phyloP scores from a whole-genome alignment of 345 rosid genomes.

The Lepidium africanum region DNA sequence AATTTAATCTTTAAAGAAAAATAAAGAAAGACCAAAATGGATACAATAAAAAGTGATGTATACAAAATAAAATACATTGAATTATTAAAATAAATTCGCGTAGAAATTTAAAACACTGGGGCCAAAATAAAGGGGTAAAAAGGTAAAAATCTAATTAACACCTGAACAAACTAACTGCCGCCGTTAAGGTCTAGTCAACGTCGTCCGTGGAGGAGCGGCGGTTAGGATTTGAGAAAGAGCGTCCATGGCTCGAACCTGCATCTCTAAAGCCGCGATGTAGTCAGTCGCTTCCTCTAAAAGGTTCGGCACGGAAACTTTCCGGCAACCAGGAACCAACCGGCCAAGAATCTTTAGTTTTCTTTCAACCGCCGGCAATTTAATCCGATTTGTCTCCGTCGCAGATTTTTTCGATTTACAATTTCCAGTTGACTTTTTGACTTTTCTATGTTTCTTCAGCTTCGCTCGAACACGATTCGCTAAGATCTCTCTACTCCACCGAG shows the following conservation, averaged over 20 bases:
- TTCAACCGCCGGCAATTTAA: constrained; percentile 45
- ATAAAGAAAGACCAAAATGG: constrained; percentile 3
- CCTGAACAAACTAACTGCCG: constrained; percentile 21
- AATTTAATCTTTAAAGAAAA: not conserved
- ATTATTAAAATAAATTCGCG: not conserved
- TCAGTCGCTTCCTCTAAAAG: constrained; percentile 77
- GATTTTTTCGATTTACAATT: constrained; percentile 26
- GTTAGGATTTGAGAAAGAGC: constrained; percentile 40
- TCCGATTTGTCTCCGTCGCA: constrained; percentile 8
- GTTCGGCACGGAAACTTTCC: constrained; percentile 43
- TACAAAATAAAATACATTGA: constrained; percentile 20
- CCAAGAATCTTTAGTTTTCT: constrained; percentile 44
- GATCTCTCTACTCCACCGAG: constrained; percentile 73
- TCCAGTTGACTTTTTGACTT: constrained; percentile 32
- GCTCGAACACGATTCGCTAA: constrained; percentile 37
- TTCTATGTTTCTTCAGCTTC: constrained; percentile 41
- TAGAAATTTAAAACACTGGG: not conserved
- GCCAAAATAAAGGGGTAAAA: constrained; percentile 4
- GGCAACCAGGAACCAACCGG: constrained; percentile 86
- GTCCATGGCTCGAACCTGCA: constrained; percentile 86
- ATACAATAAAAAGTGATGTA: constrained; percentile 2
- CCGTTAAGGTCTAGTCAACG: constrained; percentile 21
- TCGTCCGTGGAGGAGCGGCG: constrained; percentile 7
- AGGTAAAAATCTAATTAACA: constrained; percentile 13
- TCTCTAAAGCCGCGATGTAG: constrained; percentile 88